These are phyloP conservation scores for Lasiodiplodia hormozganensis DNA, from an alignment of 2,329 filamentous ascomycete species.

Conservation along the genomic window DNA sequence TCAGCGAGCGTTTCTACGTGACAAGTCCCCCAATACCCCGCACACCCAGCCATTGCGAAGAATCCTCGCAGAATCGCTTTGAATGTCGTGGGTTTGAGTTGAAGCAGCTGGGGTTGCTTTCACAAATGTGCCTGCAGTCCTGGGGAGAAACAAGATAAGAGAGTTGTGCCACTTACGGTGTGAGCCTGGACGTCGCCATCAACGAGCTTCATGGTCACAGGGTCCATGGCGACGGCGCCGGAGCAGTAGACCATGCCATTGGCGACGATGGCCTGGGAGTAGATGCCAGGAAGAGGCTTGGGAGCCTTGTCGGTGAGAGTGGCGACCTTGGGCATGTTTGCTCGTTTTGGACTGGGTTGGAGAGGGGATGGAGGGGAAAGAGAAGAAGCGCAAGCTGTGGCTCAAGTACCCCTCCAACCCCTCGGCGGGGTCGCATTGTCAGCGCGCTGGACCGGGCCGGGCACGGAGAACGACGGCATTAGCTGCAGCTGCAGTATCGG, in stretches of 20 bases:
- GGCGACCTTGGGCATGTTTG: constrained; percentile 24
- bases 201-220: constrained; percentile 25
- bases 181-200: constrained; percentile 26
- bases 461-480: background rate
- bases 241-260: constrained; percentile 29
- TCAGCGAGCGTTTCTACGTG: background rate
- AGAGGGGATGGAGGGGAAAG: background rate
- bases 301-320: constrained; percentile 28
- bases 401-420: constrained; percentile 13
- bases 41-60: background rate
- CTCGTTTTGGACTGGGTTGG: background rate
- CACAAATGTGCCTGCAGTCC: background rate
- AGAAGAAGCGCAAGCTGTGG: background rate
- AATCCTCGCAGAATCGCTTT: background rate
- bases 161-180: constrained; percentile 5
- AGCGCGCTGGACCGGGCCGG: constrained; percentile 8
- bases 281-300: constrained; percentile 26
- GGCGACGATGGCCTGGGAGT: constrained; percentile 28
- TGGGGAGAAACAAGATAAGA: background rate
- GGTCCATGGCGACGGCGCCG: constrained; percentile 20
- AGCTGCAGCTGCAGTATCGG: constrained; percentile 4
- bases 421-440: background rate
- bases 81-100: background rate
- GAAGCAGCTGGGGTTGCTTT: no score
- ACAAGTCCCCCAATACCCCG: background rate